These are phyloP conservation scores for Chlorella vulgaris DNA, from an alignment of 139 green algal genomes.

Conservation along the genomic window DNA sequence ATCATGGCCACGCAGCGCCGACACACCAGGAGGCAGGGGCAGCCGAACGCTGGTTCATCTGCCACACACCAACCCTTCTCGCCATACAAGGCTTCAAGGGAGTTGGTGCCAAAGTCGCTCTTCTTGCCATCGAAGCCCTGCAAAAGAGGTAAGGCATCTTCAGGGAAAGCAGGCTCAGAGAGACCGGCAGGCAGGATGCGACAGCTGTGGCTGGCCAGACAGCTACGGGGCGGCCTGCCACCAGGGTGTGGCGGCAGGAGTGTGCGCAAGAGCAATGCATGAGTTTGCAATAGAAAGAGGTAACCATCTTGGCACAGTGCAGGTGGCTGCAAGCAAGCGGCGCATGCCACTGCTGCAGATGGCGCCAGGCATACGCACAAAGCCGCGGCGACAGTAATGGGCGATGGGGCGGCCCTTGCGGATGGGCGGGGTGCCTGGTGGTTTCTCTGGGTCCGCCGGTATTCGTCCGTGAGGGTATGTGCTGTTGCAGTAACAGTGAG, in stretches of 20 bases:
- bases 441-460: neutral
- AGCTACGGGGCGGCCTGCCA: neutral
- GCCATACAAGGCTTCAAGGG: constrained; percentile 48
- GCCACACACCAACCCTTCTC: constrained; percentile 56
- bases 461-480: constrained; percentile 14
- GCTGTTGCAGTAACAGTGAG: constrained; percentile 22
- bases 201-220: neutral
- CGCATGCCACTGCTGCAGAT: no score
- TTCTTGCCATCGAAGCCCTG: neutral
- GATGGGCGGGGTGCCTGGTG: constrained; percentile 17
- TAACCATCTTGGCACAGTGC: no score
- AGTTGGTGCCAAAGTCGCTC: constrained; percentile 26
- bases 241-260: neutral
- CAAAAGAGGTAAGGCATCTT: neutral
- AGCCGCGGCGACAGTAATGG: constrained; percentile 6
- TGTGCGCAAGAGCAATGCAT: neutral
- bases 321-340: no score
- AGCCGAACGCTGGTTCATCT: neutral
- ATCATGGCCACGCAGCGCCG: no score
- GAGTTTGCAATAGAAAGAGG: no score
- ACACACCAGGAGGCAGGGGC: constrained; percentile 9
- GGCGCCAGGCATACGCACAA: neutral
- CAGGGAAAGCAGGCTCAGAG: no score
- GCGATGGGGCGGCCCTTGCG: constrained; percentile 2
- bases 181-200: neutral